Evolutionary conservation across 176 grass and related monocot species (phyloP).

Genomic region (Rhynchospora pubera): DNA sequence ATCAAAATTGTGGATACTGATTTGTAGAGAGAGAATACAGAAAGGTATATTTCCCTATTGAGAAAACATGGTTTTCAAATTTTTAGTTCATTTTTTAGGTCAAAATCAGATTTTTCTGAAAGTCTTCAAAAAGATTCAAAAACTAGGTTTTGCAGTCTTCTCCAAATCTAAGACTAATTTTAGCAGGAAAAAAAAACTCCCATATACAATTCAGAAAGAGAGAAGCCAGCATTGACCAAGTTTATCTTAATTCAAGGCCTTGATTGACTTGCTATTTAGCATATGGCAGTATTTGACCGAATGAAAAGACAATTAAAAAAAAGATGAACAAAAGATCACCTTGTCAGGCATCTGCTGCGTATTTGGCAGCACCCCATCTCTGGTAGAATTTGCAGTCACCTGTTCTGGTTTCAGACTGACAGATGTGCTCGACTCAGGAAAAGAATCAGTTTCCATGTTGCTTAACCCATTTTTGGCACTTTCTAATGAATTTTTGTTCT

Average conservation of each 20-base stretch:
- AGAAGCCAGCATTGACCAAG: constrained; percentile 14
- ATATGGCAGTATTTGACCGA: neutral
- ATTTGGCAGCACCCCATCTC: constrained; percentile 34
- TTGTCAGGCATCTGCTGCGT: neutral
- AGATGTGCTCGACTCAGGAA: constrained; percentile 27
- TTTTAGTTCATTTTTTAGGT: neutral
- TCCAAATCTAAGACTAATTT: constrained; percentile 13
- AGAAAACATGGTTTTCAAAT: neutral
- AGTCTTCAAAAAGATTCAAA: neutral
- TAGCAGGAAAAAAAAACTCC: neutral
- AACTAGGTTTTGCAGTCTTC: neutral
- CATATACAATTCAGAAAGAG: constrained; percentile 1
- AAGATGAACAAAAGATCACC: neutral
- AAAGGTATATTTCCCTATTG: neutral
- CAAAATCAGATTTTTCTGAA: neutral
- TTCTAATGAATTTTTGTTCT: constrained; percentile 34
- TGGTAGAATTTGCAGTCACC: constrained; percentile 28
- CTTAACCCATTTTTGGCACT: constrained; percentile 25
- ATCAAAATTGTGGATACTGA: neutral
- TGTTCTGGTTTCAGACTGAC: constrained; percentile 12
- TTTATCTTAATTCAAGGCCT: constrained; percentile 2
- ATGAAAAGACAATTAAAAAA: neutral
- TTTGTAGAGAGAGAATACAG: neutral
- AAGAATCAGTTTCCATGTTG: constrained; percentile 36
- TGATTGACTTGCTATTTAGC: neutral